Base-by-base conservation (phyloP, 2,329 filamentous ascomycete species). In the Colletotrichum tropicicola region DNA sequence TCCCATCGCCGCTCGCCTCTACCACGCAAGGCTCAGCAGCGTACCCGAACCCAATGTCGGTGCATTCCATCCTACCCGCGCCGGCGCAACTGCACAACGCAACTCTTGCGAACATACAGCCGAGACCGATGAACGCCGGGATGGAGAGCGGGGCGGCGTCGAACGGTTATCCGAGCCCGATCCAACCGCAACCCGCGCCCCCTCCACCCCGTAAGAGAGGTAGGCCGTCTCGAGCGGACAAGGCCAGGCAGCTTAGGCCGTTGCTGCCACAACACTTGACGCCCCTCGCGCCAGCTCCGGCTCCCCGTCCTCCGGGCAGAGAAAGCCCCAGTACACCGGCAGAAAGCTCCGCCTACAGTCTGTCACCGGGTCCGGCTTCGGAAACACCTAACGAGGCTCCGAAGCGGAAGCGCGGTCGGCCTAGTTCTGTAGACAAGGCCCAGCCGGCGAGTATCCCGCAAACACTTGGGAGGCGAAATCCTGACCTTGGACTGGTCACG, bases 171-270 rank as follows among this genome's bases (percentile, higher is more conserved):
- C 28, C 49, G 23, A 37, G 55, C 43, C n/a, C 30, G 21, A 37
- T 45, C 51, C 28, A 61, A 13, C 48, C 63, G 23, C 67, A 60
- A 8, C 59, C 56, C 21, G 39, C 58, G 19, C 21, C 64, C 15
- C 43, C 39, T 41, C 48, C 59, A 2, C 66, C 74, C n/a, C 81
- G 77, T 68, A 83, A 83, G 70, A 77, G 82, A 64, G 82, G 82
- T 2, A 77, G 82, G 39, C 82, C 82, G 5, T 79, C 82, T 10
- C 78, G 81, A 58, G 77, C 79, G 12, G 82, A 83, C 58, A 81
- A 79, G 68, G 79, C 73, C 13, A 75, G 68, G 12, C 70, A 74
- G 51, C 70, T 74, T 6, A 72, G 68, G 17, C 72, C 78, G 12
- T 68, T 74, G 12, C 69, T 75, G 17, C 78, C 78, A 7, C 75